Conservation (phyloP, 495 filamentous ascomycete genomes). For the Penicillium odoratum region DNA sequence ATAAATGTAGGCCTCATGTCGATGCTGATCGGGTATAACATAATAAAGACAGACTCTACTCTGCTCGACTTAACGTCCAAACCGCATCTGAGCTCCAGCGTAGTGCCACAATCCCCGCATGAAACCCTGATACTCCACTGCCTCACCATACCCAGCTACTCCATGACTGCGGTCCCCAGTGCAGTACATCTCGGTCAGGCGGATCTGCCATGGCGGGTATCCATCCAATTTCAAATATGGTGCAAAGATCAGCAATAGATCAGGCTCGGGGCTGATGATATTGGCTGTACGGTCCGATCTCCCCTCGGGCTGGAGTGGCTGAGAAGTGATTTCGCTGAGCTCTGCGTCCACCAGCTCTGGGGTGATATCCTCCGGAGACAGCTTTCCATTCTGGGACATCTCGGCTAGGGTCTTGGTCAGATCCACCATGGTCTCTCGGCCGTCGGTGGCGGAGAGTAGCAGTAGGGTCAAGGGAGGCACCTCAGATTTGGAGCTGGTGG, state of each 20-base stretch:
- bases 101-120: slow-evolving; percentile 78
- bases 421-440: slow-evolving; percentile 89
- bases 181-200: slow-evolving; percentile 89
- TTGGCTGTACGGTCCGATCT: neutral
- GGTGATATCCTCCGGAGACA: slow-evolving; percentile 75
- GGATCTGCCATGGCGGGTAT: slow-evolving; percentile 95
- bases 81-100: slow-evolving; percentile 83
- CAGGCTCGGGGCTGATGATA: slow-evolving; percentile 64
- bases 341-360: slow-evolving; percentile 88
- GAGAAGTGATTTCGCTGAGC: slow-evolving; percentile 60
- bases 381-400: slow-evolving; percentile 88
- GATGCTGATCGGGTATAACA: slow-evolving; percentile 20
- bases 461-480: slow-evolving; percentile 68
- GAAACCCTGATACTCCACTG: slow-evolving; percentile 93
- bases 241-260: slow-evolving; percentile 83
- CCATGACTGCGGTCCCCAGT: slow-evolving; percentile 47
- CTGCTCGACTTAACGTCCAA: slow-evolving; percentile 64
- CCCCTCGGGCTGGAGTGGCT: slow-evolving; percentile 27
- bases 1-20: slow-evolving; percentile 2
- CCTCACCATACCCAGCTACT: slow-evolving; percentile 40
- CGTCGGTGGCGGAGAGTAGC: slow-evolving; percentile 85
- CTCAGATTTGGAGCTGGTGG: slow-evolving; percentile 21
- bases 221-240: slow-evolving; percentile 79
- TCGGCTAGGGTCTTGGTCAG: slow-evolving; percentile 91
- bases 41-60: neutral